A percentile compares a stretch with the other conserved stretches of the same genome.
These are phyloP conservation scores for Amphibolis antarctica DNA, from an alignment of 106 monocot species.

Conservation along the genomic window DNA sequence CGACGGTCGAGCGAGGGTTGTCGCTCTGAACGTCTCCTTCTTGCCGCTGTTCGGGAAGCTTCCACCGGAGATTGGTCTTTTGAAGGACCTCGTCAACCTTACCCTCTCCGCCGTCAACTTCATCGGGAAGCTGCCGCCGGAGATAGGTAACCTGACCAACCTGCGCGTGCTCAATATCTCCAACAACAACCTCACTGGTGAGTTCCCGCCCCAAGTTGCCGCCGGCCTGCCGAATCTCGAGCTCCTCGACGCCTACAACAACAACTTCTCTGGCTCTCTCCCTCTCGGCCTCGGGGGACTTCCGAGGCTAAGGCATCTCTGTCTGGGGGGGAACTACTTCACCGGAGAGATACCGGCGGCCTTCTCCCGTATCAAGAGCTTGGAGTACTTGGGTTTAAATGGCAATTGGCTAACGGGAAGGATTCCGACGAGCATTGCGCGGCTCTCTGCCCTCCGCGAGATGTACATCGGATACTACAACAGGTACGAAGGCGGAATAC, in stretches of 20 bases:
- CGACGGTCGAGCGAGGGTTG: conserved; percentile 25
- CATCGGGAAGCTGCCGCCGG: conserved; percentile 33
- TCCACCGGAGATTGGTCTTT: conserved; percentile 31
- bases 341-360: conserved; percentile 44
- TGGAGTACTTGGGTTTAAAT: conserved; percentile 70
- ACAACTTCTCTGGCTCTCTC: conserved; percentile 65
- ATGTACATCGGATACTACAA: conserved; percentile 75
- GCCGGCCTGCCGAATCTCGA: conserved; percentile 21
- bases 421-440: conserved; percentile 33
- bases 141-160: conserved; percentile 22
- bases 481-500: conserved; percentile 57
- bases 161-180: conserved; percentile 76
- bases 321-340: conserved; percentile 78
- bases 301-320: conserved; percentile 35
- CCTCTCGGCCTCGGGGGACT: conserved; percentile 15
- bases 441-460: conserved; percentile 25
- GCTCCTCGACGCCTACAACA: conserved; percentile 66
- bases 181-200: conserved; percentile 66
- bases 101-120: conserved; percentile 41
- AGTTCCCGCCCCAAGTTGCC: conserved; percentile 26
- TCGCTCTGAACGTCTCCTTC: conserved; percentile 37
- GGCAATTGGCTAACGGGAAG: conserved; percentile 48
- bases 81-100: conserved; percentile 45
- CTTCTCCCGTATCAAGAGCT: conserved; percentile 22
- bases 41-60: conserved; percentile 23